phyloP scores from a whole-genome alignment of 495 filamentous ascomycete species.

The Aspergillus saccharolyticus region DNA sequence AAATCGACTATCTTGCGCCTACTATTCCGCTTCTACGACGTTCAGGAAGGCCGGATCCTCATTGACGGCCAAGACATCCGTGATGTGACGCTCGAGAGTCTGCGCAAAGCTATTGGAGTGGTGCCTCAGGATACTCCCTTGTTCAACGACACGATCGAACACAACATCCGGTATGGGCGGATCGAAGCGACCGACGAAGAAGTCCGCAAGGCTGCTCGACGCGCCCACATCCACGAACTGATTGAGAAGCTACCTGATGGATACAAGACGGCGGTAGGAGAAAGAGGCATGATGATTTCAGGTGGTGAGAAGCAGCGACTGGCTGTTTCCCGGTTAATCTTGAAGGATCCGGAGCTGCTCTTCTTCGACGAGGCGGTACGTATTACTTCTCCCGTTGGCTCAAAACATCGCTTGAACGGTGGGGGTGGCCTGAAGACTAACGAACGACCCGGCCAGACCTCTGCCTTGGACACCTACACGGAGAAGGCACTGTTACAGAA shows the following conservation, averaged over 20 bases:
- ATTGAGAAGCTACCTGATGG: constrained; percentile 74
- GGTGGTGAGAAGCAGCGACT: constrained; percentile 95
- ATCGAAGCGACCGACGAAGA: constrained; percentile 69
- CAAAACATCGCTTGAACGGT: neutral
- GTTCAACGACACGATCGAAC: constrained; percentile 91
- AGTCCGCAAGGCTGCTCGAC: constrained; percentile 68
- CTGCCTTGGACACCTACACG: constrained; percentile 91
- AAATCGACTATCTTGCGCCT: constrained; percentile 91
- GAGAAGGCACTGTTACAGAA: constrained; percentile 88
- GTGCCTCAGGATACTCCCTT: constrained; percentile 96
- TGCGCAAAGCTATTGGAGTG: constrained; percentile 84
- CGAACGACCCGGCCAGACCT: constrained; percentile 50
- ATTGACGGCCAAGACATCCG: constrained; percentile 93
- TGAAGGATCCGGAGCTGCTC: constrained; percentile 87
- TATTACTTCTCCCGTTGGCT: constrained; percentile 12
- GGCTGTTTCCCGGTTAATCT: constrained; percentile 75
- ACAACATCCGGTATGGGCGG: constrained; percentile 94
- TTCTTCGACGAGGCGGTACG: constrained; percentile 94
- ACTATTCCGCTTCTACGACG: constrained; percentile 91
- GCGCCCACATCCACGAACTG: constrained; percentile 80
- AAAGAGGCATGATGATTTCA: constrained; percentile 97
- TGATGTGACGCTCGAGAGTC: constrained; percentile 71
- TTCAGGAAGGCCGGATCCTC: constrained; percentile 78
- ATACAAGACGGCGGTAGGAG: constrained; percentile 89
- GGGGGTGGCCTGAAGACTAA: constrained; percentile 4